A percentile compares a stretch with the other conserved stretches of the same genome.
Evolutionary conservation across 228 moss, liverwort and hornwort species (phyloP).

Genomic region (Sphagnum magellanicum): DNA sequence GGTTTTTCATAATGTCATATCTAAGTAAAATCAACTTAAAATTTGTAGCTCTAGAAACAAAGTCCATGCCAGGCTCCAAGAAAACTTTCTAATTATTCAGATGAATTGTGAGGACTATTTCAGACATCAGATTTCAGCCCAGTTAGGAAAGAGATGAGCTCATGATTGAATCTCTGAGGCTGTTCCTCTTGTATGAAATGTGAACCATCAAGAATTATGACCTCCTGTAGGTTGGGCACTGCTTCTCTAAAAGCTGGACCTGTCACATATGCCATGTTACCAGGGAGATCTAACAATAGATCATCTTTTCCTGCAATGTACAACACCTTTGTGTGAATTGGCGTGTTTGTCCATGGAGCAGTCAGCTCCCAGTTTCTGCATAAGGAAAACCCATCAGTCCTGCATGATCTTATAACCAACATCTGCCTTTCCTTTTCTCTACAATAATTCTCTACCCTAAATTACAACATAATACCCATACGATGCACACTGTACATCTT

Average conservation of each 20-base stretch:
- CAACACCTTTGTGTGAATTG: neutral
- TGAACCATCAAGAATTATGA: neutral
- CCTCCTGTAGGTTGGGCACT: constrained; percentile 6
- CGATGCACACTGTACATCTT: no score
- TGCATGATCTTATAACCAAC: no score
- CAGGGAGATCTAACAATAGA: constrained; percentile 2
- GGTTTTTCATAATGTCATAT: no score
- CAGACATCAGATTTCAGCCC: no score
- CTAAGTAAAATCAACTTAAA: no score
- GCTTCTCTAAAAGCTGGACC: neutral
- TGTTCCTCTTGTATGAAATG: constrained; percentile 13
- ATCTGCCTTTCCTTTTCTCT: no score
- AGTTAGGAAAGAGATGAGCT: neutral
- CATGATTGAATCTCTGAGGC: neutral
- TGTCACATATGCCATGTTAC: neutral
- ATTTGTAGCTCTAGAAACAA: no score
- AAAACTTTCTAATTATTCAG: no score
- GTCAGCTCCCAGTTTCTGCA: constrained; percentile 10
- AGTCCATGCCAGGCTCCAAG: no score
- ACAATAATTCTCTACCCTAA: no score
- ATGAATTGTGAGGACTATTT: no score
- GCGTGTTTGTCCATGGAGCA: constrained; percentile 10
- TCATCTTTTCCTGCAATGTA: constrained; percentile 6
- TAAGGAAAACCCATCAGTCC: neutral
- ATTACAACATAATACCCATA: no score